phyloP scores from a whole-genome alignment of 176 grass and related monocot species.

The Ampelocalamus luodianensis region DNA sequence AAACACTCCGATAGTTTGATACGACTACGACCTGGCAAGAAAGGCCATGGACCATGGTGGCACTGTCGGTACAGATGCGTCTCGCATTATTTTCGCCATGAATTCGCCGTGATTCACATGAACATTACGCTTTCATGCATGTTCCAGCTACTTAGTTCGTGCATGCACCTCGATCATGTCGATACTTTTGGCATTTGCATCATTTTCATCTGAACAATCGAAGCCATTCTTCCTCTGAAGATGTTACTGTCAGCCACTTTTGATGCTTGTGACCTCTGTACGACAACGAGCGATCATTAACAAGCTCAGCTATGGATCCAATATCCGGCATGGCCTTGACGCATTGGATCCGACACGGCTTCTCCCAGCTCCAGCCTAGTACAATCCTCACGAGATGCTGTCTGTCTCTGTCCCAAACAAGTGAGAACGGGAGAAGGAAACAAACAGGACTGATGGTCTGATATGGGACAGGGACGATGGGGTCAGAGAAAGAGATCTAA shows the following conservation, averaged over 20 bases:
- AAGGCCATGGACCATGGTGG: not conserved
- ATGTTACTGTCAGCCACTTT: not conserved
- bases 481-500: not conserved
- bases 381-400: not conserved
- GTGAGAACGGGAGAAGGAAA: not conserved
- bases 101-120: not conserved
- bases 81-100: not conserved
- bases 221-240: not conserved
- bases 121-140: not conserved
- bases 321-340: not conserved
- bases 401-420: slow-evolving; percentile 15
- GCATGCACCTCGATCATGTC: not conserved
- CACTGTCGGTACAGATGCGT: not conserved
- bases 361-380: not conserved
- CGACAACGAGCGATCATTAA: not conserved
- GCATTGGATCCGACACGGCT: not conserved
- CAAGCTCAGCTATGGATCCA: not conserved
- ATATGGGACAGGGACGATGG: not conserved
- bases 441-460: slow-evolving; percentile 6
- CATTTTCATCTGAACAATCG: not conserved
- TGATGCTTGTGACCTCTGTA: not conserved
- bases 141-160: too few relatives aligned
- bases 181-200: not conserved
- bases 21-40: not conserved
- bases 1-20: not conserved